These are phyloP conservation scores for Parastagonospora nodorum DNA, from an alignment of 2,329 filamentous ascomycete species.

Conservation along the genomic window DNA sequence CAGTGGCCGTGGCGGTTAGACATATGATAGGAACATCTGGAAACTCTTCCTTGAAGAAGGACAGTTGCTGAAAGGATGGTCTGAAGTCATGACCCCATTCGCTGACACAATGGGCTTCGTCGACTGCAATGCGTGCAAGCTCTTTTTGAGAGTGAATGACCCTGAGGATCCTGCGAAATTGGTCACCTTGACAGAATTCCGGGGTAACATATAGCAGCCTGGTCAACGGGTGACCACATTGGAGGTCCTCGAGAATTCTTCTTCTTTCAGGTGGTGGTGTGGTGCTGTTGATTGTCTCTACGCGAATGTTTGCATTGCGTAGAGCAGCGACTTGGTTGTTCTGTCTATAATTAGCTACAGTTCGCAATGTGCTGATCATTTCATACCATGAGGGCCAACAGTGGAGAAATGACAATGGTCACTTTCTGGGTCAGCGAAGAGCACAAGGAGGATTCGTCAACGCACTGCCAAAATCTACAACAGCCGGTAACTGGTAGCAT, in stretches of 20 bases:
- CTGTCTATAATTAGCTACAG: conserved; percentile 50
- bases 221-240: conserved; percentile 82
- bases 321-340: conserved; percentile 91
- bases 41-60: conserved; percentile 82
- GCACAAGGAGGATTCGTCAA: conserved; percentile 21
- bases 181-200: conserved; percentile 78
- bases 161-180: conserved; percentile 75
- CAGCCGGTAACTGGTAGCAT: conserved; percentile 89
- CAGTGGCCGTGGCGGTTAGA: conserved; percentile 88
- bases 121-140: conserved; percentile 85
- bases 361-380: background rate
- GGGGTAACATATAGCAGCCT: conserved; percentile 92
- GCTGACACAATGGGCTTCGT: conserved; percentile 96
- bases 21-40: conserved; percentile 90
- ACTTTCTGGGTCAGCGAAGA: conserved; percentile 56
- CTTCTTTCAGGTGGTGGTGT: conserved; percentile 69
- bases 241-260: conserved; percentile 77
- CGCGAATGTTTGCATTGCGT: conserved; percentile 73
- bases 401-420: conserved; percentile 86
- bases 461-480: conserved; percentile 83
- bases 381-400: conserved; percentile 83
- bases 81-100: conserved; percentile 99
- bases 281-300: conserved; percentile 85
- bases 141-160: conserved; percentile 80
- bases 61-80: conserved; percentile 84